These are phyloP conservation scores for Discostella stelligeroides DNA, from an alignment of 108 stramenopile genomes.

Conservation along the genomic window DNA sequence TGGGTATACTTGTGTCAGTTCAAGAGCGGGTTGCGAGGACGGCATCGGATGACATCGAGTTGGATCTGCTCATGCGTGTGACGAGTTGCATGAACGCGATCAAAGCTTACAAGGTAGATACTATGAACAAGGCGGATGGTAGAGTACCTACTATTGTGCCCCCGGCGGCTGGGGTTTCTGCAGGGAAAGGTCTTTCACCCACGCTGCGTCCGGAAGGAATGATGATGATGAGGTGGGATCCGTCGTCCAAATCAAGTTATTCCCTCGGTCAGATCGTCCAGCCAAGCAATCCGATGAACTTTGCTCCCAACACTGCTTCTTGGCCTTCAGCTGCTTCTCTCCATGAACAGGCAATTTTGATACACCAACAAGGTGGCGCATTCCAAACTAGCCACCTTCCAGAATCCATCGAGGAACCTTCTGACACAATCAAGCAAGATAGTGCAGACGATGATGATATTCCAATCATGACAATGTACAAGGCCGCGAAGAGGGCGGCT, in stretches of 20 bases:
- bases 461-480: slow-evolving; percentile 15
- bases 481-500: slow-evolving; percentile 11
- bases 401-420: neutral
- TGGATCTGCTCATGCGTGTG: neutral
- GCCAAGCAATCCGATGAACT: no score
- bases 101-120: slow-evolving; percentile 8
- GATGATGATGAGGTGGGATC: no score
- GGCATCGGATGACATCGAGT: neutral
- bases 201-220: no score
- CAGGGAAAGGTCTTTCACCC: neutral
- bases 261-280: no score
- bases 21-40: slow-evolving; percentile 7
- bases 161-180: neutral
- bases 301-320: no score
- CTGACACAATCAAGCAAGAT: neutral
- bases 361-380: neutral
- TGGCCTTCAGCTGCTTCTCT: no score
- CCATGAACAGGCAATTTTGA: no score
- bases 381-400: neutral
- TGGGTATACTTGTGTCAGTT: neutral
- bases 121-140: neutral
- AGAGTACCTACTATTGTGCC: no score
- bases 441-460: slow-evolving; percentile 4
- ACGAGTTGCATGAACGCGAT: slow-evolving; percentile 7
- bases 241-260: no score